Percentiles rank a stretch among this genome's conserved stretches.
Conservation (phyloP, 106 monocot species). For the Alisma plantagoaquatica region DNA sequence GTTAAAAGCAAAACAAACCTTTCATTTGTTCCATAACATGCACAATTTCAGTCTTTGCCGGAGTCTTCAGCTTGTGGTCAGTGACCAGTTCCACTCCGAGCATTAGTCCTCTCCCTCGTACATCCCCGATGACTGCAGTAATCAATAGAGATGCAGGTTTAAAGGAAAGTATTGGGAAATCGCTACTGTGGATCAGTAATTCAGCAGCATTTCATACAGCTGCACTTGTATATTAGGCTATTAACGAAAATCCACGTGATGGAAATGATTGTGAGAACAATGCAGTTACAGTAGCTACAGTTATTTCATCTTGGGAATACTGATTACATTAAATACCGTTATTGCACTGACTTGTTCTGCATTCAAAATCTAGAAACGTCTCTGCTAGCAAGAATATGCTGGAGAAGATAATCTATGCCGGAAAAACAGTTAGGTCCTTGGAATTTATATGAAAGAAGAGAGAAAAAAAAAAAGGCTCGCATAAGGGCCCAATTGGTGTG, state of each 20-base stretch:
- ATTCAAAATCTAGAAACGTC: no score
- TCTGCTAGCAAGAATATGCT: no score
- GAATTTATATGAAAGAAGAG: no score
- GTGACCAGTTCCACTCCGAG: slow-evolving; percentile 88
- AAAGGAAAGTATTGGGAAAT: slow-evolving; percentile 10
- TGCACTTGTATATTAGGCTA: not conserved
- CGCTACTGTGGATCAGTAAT: slow-evolving; percentile 8
- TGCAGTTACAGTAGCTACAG: slow-evolving; percentile 1
- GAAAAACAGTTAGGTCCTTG: no score
- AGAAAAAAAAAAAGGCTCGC: no score
- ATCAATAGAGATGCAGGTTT: slow-evolving; percentile 2
- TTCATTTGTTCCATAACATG: slow-evolving; percentile 86
- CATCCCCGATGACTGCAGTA: slow-evolving; percentile 82
- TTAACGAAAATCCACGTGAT: not conserved
- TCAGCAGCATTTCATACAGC: not conserved
- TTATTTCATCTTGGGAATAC: no score
- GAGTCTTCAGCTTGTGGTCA: slow-evolving; percentile 57
- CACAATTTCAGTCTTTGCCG: slow-evolving; percentile 63
- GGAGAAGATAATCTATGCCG: no score
- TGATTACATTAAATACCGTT: no score
- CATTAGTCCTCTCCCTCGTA: slow-evolving; percentile 86
- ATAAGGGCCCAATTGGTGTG: no score
- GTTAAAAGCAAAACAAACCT: slow-evolving; percentile 28
- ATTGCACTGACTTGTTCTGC: no score
- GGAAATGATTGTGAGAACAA: slow-evolving; percentile 1